phyloP scores from a whole-genome alignment of 1,284 basidiomycete genomes.

The Agroathelia rolfsii region DNA sequence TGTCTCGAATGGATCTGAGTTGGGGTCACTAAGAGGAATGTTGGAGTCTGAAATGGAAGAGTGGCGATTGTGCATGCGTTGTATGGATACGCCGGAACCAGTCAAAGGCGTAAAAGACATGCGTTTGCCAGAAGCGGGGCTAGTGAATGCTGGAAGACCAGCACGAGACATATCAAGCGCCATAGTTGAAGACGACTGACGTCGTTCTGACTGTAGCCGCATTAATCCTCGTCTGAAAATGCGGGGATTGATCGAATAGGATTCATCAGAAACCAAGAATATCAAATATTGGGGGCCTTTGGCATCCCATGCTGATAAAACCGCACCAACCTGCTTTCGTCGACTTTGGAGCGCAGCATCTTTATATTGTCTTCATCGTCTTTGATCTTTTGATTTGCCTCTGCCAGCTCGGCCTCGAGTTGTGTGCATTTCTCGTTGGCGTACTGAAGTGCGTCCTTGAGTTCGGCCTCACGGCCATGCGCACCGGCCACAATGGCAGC shows the following conservation, averaged over 20 bases:
- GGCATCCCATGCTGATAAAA: too few species aligned
- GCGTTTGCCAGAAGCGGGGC: slow-evolving; percentile 47
- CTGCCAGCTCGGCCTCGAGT: slow-evolving; percentile 52
- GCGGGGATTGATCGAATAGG: slow-evolving; percentile 5
- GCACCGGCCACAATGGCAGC: slow-evolving; percentile 38
- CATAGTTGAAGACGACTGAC: slow-evolving; percentile 48
- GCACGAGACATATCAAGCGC: slow-evolving; percentile 48
- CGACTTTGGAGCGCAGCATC: slow-evolving; percentile 78
- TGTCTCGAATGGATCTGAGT: slow-evolving; percentile 21
- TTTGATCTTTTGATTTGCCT: slow-evolving; percentile 48
- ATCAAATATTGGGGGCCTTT: too few species aligned
- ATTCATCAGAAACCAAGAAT: too few species aligned
- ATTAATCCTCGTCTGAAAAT: slow-evolving; percentile 68
- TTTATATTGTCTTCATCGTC: slow-evolving; percentile 78
- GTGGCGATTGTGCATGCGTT: too few species aligned
- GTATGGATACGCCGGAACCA: slow-evolving; percentile 35
- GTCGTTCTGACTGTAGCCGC: slow-evolving; percentile 79
- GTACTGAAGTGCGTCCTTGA: slow-evolving; percentile 49
- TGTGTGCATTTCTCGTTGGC: slow-evolving; percentile 55
- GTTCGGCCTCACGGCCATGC: slow-evolving; percentile 42
- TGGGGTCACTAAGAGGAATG: too few species aligned
- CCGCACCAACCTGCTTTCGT: slow-evolving; percentile 67
- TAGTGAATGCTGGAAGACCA: slow-evolving; percentile 25
- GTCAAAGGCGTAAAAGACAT: slow-evolving; percentile 64
- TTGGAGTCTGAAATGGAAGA: too few species aligned